These are phyloP conservation scores for Didymella pinodella DNA, from an alignment of 2,329 filamentous ascomycete genomes.

Conservation along the genomic window DNA sequence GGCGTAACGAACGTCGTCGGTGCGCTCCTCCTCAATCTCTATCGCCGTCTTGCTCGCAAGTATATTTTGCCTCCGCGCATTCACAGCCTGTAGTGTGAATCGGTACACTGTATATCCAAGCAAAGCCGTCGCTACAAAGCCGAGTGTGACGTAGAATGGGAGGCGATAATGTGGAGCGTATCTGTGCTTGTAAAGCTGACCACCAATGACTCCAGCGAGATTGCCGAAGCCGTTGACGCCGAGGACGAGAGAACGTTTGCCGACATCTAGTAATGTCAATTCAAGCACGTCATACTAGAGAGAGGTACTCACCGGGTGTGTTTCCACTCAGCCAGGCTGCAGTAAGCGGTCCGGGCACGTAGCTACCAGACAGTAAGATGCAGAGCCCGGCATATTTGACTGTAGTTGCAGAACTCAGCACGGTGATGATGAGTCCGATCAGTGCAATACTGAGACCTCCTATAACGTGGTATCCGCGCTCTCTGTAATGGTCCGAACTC, in stretches of 20 bases:
- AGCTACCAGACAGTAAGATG: constrained; percentile 36
- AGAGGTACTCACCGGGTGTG: constrained; percentile 21
- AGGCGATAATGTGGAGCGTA: constrained; percentile 30
- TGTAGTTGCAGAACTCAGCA: not conserved
- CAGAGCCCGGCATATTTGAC: constrained; percentile 31
- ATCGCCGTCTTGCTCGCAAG: not conserved
- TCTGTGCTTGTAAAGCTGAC: constrained; percentile 29
- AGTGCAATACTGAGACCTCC: constrained; percentile 54
- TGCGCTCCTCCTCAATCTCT: not conserved
- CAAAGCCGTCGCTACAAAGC: constrained; percentile 32
- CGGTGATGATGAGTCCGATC: constrained; percentile 2
- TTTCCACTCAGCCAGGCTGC: constrained; percentile 37
- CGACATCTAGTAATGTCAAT: not conserved
- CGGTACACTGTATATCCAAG: constrained; percentile 32
- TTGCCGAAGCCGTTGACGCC: constrained; percentile 19
- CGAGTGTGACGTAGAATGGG: constrained; percentile 29
- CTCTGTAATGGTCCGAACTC: constrained; percentile 12
- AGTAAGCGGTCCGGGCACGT: constrained; percentile 32
- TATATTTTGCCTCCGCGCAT: constrained; percentile 6
- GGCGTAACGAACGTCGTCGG: not conserved
- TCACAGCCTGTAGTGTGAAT: constrained; percentile 28
- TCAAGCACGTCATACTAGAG: too few relatives aligned
- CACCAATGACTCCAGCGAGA: constrained; percentile 35
- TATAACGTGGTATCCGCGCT: constrained; percentile 52
- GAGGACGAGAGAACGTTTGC: constrained; percentile 5